Percentiles rank a stretch among this genome's conserved stretches.
Conservation (phyloP, 2,329 filamentous ascomycete genomes). For the Alternaria panax region DNA sequence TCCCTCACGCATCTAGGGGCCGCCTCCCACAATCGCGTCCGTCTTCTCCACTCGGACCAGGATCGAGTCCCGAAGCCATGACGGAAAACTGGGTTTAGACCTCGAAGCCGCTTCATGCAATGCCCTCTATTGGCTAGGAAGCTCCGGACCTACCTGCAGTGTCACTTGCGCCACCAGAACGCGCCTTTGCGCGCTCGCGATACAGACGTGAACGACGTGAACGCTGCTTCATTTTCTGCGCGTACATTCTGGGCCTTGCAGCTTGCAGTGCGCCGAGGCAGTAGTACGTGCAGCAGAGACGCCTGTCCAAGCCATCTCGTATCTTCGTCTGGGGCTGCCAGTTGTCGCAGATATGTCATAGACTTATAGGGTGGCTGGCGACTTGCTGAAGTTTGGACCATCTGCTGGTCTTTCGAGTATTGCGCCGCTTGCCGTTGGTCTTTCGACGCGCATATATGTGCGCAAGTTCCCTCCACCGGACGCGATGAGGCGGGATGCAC, state of each 20-base stretch:
- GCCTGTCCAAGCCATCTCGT: conserved; percentile 1
- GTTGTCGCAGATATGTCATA: conserved; percentile 4
- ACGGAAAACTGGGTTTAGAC: background rate
- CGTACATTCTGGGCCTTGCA: conserved; percentile 18
- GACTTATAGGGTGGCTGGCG: conserved; percentile 13
- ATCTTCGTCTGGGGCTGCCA: background rate
- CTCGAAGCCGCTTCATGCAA: conserved; percentile 5
- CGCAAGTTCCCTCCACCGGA: conserved; percentile 23
- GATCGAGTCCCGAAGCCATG: conserved; percentile 14
- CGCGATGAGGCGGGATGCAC: conserved; percentile 39
- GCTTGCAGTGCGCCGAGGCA: conserved; percentile 3
- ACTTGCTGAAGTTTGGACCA: background rate
- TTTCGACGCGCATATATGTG: conserved; percentile 31
- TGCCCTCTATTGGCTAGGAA: conserved; percentile 4
- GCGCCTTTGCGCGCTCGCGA: conserved; percentile 6
- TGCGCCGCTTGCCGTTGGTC: conserved; percentile 11
- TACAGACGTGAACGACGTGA: conserved; percentile 14
- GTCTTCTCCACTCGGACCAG: conserved; percentile 22
- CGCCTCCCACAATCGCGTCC: conserved; percentile 27
- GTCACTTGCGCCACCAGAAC: conserved; percentile 8
- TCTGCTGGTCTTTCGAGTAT: conserved; percentile 14
- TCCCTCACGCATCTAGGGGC: conserved; percentile 24
- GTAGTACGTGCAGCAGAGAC: background rate
- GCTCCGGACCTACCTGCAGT: conserved; percentile 7
- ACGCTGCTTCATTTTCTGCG: conserved; percentile 13